phyloP scores from a whole-genome alignment of 2,329 filamentous ascomycete genomes.

The Hawksworthiomyces lignivorus region DNA sequence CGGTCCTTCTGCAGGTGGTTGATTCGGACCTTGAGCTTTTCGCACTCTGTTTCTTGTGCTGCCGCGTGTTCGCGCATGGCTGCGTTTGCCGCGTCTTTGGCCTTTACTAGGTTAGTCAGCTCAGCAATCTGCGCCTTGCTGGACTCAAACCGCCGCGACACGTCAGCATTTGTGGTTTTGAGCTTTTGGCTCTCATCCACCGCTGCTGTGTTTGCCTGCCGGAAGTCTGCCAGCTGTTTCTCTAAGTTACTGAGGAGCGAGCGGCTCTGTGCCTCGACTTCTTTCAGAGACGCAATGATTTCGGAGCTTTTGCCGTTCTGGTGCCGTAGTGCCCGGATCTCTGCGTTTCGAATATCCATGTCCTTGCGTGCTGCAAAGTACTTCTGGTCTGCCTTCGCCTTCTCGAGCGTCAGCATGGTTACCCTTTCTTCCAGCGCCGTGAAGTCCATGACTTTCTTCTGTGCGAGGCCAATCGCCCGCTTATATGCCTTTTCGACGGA shows the following conservation, averaged over 20 bases:
- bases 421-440: conserved; percentile 70
- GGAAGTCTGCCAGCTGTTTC: conserved; percentile 80
- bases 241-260: conserved; percentile 75
- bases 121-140: conserved; percentile 70
- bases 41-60: conserved; percentile 64
- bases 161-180: conserved; percentile 65
- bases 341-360: conserved; percentile 74
- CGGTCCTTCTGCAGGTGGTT: conserved; percentile 75
- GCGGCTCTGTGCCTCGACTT: conserved; percentile 71
- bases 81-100: conserved; percentile 59
- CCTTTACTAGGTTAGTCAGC: conserved; percentile 63
- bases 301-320: conserved; percentile 89
- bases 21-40: conserved; percentile 69
- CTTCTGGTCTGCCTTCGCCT: conserved; percentile 94
- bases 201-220: conserved; percentile 66
- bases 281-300: conserved; percentile 88
- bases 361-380: conserved; percentile 95
- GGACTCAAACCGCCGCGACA: conserved; percentile 60
- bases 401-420: conserved; percentile 69
- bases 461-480: conserved; percentile 75
- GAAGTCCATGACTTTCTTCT: conserved; percentile 79
- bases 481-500: conserved; percentile 88
- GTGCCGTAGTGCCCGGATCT: conserved; percentile 68
- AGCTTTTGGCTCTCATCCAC: conserved; percentile 66
- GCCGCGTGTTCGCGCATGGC: conserved; percentile 49